Conservation (phyloP, 805 yeast genomes). For the Ogataea pilisensis region DNA sequence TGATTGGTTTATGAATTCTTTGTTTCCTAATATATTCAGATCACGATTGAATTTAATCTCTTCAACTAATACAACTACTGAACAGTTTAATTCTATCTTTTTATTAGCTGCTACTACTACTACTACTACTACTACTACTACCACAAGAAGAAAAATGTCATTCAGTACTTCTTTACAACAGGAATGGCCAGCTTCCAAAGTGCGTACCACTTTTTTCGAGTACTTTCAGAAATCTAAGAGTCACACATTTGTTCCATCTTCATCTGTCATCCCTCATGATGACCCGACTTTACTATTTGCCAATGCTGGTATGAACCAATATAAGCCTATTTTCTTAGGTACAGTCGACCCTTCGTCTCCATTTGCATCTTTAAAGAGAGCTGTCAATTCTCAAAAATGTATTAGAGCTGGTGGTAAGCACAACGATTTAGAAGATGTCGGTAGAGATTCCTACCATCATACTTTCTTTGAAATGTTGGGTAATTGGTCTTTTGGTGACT, state of each 20-base stretch:
- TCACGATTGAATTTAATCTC: not conserved
- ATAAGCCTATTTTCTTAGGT: constrained; percentile 95
- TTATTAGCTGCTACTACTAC: too few species aligned
- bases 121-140: too few species aligned
- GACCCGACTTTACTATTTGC: constrained; percentile 96
- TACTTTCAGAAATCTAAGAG: constrained; percentile 58
- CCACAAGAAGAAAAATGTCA: constrained; percentile 6
- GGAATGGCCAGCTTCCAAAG: constrained; percentile 48
- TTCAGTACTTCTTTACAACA: constrained; percentile 11
- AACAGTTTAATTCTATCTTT: too few species aligned
- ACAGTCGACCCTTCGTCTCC: constrained; percentile 95
- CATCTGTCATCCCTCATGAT: constrained; percentile 95
- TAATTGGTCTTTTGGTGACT: constrained; percentile 99
- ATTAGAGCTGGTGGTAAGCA: constrained; percentile 99
- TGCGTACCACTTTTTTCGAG: constrained; percentile 79
- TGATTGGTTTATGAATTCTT: not conserved
- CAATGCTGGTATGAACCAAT: constrained; percentile 99
- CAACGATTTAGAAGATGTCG: constrained; percentile 96
- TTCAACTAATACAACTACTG: too few species aligned
- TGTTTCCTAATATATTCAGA: not conserved
- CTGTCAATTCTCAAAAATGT: constrained; percentile 95
- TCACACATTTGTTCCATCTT: constrained; percentile 85
- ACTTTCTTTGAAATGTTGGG: constrained; percentile 99
- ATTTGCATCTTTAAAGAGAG: constrained; percentile 77
- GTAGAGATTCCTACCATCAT: constrained; percentile 96